Percentiles rank a stretch among this genome's conserved stretches.
These are phyloP conservation scores for Brassica nigra DNA, from an alignment of 345 rosid species.

Conservation along the genomic window DNA sequence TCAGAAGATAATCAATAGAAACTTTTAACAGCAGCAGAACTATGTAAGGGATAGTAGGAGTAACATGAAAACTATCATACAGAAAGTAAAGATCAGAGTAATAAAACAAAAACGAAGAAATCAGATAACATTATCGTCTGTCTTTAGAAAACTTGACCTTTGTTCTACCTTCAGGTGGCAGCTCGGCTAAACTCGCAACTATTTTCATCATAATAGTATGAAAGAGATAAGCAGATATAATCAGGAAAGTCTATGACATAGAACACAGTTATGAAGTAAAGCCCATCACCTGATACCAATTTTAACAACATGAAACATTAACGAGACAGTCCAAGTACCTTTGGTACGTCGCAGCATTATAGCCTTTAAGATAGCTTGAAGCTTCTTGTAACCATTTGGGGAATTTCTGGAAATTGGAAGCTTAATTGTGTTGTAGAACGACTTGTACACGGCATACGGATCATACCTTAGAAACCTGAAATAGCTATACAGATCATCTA, in stretches of 20 bases:
- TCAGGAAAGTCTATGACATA: neutral
- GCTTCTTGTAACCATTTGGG: conserved; percentile 81
- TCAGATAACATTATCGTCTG: neutral
- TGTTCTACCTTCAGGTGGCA: conserved; percentile 23
- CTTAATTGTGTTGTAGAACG: conserved; percentile 58
- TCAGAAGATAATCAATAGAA: conserved; percentile 33
- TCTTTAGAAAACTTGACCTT: conserved; percentile 1
- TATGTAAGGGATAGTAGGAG: conserved; percentile 8
- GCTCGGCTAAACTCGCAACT: neutral
- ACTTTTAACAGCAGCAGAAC: conserved; percentile 21
- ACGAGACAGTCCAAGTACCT: conserved; percentile 49
- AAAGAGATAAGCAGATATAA: neutral
- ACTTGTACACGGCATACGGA: conserved; percentile 63
- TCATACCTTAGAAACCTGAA: conserved; percentile 84
- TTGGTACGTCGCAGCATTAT: conserved; percentile 91
- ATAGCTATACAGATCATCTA: conserved; percentile 86
- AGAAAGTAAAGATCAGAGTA: conserved; percentile 4
- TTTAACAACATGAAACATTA: conserved; percentile 7
- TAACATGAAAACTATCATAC: neutral
- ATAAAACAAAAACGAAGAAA: conserved; percentile 4
- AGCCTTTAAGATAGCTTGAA: conserved; percentile 81
- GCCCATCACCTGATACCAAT: neutral
- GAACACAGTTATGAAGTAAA: conserved; percentile 4
- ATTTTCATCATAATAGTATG: neutral
- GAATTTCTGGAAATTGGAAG: conserved; percentile 60